Percentiles rank a stretch among this genome's conserved stretches.
Evolutionary conservation across 1,139 yeast genomes (phyloP).

Genomic region (Taphrina flavorubra): DNA sequence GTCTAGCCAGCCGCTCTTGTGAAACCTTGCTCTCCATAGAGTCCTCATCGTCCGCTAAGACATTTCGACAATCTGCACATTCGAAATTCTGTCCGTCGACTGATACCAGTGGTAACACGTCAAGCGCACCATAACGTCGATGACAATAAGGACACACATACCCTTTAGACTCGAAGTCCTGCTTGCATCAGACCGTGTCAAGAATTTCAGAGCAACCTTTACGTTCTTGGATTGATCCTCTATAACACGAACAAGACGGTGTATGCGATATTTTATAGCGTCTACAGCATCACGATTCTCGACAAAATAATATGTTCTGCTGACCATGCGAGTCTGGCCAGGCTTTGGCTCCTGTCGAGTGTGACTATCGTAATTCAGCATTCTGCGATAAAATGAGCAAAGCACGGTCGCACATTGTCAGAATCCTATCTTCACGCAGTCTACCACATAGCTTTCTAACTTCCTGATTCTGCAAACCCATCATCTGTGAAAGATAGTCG

Average conservation of each 20-base stretch:
- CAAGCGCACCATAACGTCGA: slow-evolving; percentile 79
- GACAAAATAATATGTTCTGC: slow-evolving; percentile 82
- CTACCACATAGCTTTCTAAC: slow-evolving; percentile 80
- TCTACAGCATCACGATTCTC: slow-evolving; percentile 94
- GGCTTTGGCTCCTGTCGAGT: slow-evolving; percentile 69
- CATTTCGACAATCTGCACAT: slow-evolving; percentile 81
- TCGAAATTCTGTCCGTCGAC: slow-evolving; percentile 80
- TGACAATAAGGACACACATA: slow-evolving; percentile 87
- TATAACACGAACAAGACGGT: slow-evolving; percentile 75
- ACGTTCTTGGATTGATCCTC: slow-evolving; percentile 74
- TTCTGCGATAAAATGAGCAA: background rate
- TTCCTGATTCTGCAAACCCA: slow-evolving; percentile 63
- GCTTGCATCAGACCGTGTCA: slow-evolving; percentile 45
- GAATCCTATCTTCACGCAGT: slow-evolving; percentile 79
- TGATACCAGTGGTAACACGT: slow-evolving; percentile 80
- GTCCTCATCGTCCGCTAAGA: slow-evolving; percentile 83
- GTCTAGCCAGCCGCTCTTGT: slow-evolving; percentile 78
- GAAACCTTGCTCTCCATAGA: slow-evolving; percentile 80
- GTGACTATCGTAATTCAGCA: slow-evolving; percentile 39
- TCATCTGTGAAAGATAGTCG: slow-evolving; percentile 29
- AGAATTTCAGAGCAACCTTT: background rate
- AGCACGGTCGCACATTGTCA: slow-evolving; percentile 47
- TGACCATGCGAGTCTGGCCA: slow-evolving; percentile 68
- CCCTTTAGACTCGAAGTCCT: slow-evolving; percentile 90
- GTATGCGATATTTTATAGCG: slow-evolving; percentile 95